Base-by-base conservation (phyloP, 2,329 filamentous ascomycete species). In the Claviceps arundinis region DNA sequence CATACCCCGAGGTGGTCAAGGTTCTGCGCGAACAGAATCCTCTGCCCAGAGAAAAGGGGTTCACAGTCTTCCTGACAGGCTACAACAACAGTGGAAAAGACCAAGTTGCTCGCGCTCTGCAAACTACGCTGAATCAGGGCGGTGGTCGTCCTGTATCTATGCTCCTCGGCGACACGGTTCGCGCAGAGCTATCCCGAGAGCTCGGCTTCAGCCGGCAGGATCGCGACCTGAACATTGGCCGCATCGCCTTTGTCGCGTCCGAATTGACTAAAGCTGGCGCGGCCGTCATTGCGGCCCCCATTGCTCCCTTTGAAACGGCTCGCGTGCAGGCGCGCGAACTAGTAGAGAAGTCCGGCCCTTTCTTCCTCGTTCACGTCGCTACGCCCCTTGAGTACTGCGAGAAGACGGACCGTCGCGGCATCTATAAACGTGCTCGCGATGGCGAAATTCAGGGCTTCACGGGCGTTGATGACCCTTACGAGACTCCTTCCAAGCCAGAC, bases 361-460 rank as follows among this genome's bases (percentile, higher is more conserved):
- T 97, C 76, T 96, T 87, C 78, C 84, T 98, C 50, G 77, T 98
- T 48, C 93, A 98, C 73, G 91, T 98, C 49, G 88, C 88, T 42
- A 98, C 93, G 47, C 82, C 88, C 26, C 82, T 98, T 56, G 90
- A 94, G 73, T 82, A 91, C 74, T 87, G 84, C 66, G 93, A 98
- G 79, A 88, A 87, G 81, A 96, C 89, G 34, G 93, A 98, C 71
- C 90, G 89, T 76, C 80, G 85, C 56, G 93, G 93, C 55, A 84
- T 95, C 65, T 98, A 97, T 71, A 78, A 78, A 59, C 80, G 81
- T 67, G 93, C 93, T 42, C 81, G 93, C 56, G 78, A 76, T 19
- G 93, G 93, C 54, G 87, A 95, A 74, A 94, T 98, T 71, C 93
- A 90, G 81, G 90, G 90, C 58, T 98, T 98, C 79, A 98, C 93